phyloP scores from a whole-genome alignment of 2,329 filamentous ascomycete species.

The Didymella segeticola region DNA sequence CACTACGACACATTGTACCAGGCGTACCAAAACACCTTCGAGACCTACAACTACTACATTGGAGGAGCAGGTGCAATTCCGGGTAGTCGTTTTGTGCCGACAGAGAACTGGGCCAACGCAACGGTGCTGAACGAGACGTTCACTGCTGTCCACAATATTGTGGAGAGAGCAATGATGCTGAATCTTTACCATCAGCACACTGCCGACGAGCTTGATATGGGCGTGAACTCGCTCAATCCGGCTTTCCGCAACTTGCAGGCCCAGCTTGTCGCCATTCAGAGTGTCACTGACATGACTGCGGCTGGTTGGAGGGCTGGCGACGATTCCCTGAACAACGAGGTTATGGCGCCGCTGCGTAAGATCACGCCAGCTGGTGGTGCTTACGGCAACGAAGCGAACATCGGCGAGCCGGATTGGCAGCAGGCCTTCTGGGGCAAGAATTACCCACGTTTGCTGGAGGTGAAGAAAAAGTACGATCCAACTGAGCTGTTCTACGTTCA shows the following conservation, averaged over 20 bases:
- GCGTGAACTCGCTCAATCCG: conserved; percentile 39
- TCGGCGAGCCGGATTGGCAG: conserved; percentile 51
- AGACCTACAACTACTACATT: conserved; percentile 29
- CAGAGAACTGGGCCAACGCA: conserved; percentile 37
- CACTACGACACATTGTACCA: conserved; percentile 37
- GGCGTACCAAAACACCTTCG: conserved; percentile 42
- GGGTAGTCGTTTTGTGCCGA: conserved; percentile 46
- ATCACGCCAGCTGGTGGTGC: conserved; percentile 37
- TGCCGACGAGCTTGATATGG: conserved; percentile 24
- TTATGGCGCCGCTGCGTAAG: conserved; percentile 34
- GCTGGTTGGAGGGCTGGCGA: conserved; percentile 30
- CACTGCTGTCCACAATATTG: conserved; percentile 28
- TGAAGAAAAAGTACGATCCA: conserved; percentile 43
- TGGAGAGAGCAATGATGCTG: conserved; percentile 31
- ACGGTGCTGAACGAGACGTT: conserved; percentile 37
- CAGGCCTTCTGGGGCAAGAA: conserved; percentile 50
- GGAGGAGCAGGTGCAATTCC: conserved; percentile 42
- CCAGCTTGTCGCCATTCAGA: conserved; percentile 33
- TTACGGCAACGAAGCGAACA: conserved; percentile 51
- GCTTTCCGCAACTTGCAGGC: conserved; percentile 38
- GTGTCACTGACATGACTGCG: conserved; percentile 26
- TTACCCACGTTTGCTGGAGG: conserved; percentile 32
- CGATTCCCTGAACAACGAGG: conserved; percentile 27
- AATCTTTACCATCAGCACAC: conserved; percentile 38
- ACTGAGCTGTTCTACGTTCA: conserved; percentile 43